phyloP scores from a whole-genome alignment of 164 flowering plant species.

The Magnolia officinalis region DNA sequence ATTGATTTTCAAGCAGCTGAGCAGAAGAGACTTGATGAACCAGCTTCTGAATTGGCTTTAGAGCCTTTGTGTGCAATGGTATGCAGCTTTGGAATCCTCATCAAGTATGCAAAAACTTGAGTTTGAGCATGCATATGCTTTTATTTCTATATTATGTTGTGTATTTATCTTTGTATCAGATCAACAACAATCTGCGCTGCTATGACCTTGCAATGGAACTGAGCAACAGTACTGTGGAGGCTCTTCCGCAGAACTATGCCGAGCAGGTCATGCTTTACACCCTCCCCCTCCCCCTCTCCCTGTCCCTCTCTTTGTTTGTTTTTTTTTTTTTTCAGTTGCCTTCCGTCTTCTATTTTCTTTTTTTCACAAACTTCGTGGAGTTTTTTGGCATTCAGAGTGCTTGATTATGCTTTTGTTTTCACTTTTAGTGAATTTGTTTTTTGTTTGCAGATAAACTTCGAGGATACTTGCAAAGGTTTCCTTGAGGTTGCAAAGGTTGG shows the following conservation, averaged over 20 bases:
- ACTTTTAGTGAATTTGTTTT: not conserved
- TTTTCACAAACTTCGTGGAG: not conserved
- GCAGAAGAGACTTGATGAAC: slow-evolving; percentile 79
- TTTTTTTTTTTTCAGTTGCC: too few species aligned
- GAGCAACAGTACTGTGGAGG: slow-evolving; percentile 77
- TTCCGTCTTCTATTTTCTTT: not conserved
- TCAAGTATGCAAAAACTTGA: not conserved
- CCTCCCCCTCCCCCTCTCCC: not conserved
- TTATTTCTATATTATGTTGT: not conserved
- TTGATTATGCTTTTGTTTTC: not conserved
- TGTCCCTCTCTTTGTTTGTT: too few species aligned
- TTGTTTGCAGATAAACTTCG: slow-evolving; percentile 74
- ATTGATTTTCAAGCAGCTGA: slow-evolving; percentile 98
- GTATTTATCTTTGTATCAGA: slow-evolving; percentile 35
- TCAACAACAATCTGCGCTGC: slow-evolving; percentile 92
- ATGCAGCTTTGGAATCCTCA: slow-evolving; percentile 15
- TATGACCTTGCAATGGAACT: slow-evolving; percentile 97
- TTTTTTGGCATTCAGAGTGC: not conserved
- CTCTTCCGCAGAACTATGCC: slow-evolving; percentile 86
- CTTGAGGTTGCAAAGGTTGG: slow-evolving; percentile 94
- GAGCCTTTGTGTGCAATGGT: slow-evolving; percentile 97
- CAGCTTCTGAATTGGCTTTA: slow-evolving; percentile 91
- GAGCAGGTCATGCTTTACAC: slow-evolving; percentile 60
- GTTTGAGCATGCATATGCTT: not conserved
- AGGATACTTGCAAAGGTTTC: slow-evolving; percentile 96